These are phyloP conservation scores for Cryptococcus amylolentus DNA, from an alignment of 1,284 basidiomycete species.

Conservation along the genomic window DNA sequence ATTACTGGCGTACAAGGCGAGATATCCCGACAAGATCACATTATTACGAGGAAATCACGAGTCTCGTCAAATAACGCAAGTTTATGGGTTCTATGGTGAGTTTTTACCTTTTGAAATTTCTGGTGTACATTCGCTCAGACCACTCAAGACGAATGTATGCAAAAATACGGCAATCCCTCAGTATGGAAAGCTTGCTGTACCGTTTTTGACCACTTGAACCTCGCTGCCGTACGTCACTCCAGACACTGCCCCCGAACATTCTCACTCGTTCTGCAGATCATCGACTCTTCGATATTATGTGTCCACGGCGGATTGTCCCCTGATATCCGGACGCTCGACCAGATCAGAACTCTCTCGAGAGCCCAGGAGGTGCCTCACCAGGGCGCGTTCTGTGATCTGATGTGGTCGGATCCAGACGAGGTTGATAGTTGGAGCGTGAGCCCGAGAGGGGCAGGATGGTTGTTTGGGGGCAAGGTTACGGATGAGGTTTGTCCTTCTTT, in stretches of 20 bases:
- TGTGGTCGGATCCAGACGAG: slow-evolving; percentile 98
- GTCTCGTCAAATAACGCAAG: slow-evolving; percentile 93
- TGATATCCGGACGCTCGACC: slow-evolving; percentile 86
- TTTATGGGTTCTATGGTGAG: slow-evolving; percentile 95
- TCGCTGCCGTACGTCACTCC: slow-evolving; percentile 70
- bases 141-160: slow-evolving; percentile 83
- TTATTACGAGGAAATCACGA: slow-evolving; percentile 93
- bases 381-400: slow-evolving; percentile 94
- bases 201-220: slow-evolving; percentile 90
- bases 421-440: slow-evolving; percentile 94
- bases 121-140: background rate
- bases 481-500: slow-evolving; percentile 58
- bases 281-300: slow-evolving; percentile 84
- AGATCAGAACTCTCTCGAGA: slow-evolving; percentile 83
- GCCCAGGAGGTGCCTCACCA: slow-evolving; percentile 96
- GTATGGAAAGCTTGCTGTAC: slow-evolving; percentile 96
- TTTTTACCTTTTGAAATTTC: slow-evolving; percentile 1
- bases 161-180: slow-evolving; percentile 88
- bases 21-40: slow-evolving; percentile 89
- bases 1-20: slow-evolving; percentile 84
- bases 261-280: slow-evolving; percentile 60
- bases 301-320: slow-evolving; percentile 91
- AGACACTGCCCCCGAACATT: background rate
- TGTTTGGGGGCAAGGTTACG: slow-evolving; percentile 86
- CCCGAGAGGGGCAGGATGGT: slow-evolving; percentile 90